Evolutionary conservation across 2,329 filamentous ascomycete genomes (phyloP).

Genomic region (Podosphaera xanthii): DNA sequence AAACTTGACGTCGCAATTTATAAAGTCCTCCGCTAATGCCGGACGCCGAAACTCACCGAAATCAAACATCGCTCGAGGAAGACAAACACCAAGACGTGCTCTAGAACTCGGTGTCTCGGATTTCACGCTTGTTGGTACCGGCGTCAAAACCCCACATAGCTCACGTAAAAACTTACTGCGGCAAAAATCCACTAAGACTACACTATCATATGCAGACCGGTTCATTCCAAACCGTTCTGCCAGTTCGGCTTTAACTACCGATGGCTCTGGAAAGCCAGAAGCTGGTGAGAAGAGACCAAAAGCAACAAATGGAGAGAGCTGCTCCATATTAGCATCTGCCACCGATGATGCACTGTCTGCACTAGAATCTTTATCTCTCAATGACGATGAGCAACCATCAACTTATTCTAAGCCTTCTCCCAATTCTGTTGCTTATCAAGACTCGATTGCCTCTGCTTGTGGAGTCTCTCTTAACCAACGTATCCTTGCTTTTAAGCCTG

Average conservation of each 20-base stretch:
- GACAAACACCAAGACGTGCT: conserved; percentile 54
- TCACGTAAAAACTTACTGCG: conserved; percentile 29
- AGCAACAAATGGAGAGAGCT: conserved; percentile 46
- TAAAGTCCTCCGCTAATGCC: conserved; percentile 41
- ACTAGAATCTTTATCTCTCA: conserved; percentile 55
- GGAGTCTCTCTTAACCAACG: conserved; percentile 84
- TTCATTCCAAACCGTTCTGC: conserved; percentile 89
- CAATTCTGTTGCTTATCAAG: conserved; percentile 76
- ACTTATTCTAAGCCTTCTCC: conserved; percentile 61
- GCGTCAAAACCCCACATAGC: conserved; percentile 38
- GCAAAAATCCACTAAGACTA: conserved; percentile 46
- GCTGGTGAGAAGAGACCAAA: conserved; percentile 47
- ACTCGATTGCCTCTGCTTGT: conserved; percentile 72
- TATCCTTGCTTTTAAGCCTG: conserved; percentile 95
- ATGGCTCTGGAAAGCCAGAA: conserved; percentile 66
- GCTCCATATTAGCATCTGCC: conserved; percentile 45
- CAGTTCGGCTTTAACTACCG: conserved; percentile 69
- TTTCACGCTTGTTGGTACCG: conserved; percentile 73
- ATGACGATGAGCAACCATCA: conserved; percentile 43
- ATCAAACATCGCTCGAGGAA: conserved; percentile 69
- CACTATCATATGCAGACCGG: conserved; percentile 61
- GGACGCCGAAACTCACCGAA: conserved; percentile 74
- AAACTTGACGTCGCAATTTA: conserved; percentile 58
- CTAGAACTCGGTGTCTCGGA: conserved; percentile 84
- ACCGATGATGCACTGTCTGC: conserved; percentile 59